Conservation (phyloP, 495 filamentous ascomycete species). For the Acidiella bohemica region DNA sequence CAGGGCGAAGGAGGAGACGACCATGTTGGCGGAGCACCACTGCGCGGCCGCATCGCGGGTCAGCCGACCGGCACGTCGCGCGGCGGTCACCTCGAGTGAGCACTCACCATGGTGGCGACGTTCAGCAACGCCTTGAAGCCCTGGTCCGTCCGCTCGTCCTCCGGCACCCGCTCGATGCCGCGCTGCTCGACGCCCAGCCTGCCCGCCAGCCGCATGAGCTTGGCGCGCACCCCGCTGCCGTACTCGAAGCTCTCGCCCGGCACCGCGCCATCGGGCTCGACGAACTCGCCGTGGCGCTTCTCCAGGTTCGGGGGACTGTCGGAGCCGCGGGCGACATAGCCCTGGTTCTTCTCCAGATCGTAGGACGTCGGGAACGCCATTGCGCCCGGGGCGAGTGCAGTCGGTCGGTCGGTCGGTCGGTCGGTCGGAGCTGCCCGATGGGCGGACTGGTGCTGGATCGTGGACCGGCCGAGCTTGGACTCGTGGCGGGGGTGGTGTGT, state of each 20-base stretch:
- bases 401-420: no score
- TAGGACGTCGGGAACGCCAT: constrained; percentile 15
- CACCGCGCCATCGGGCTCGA: constrained; percentile 40
- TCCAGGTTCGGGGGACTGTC: constrained; percentile 2
- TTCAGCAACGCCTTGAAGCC: constrained; percentile 40
- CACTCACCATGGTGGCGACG: constrained; percentile 59
- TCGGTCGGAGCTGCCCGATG: no score
- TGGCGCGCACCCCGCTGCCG: constrained; percentile 49
- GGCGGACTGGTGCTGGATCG: no score
- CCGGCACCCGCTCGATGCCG: constrained; percentile 70
- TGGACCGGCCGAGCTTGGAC: no score
- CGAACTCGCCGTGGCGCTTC: constrained; percentile 10
- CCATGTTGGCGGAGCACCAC: constrained; percentile 81
- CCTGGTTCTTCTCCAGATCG: constrained; percentile 21
- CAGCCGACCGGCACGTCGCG: constrained; percentile 2
- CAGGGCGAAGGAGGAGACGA: constrained; percentile 69
- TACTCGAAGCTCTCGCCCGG: constrained; percentile 47
- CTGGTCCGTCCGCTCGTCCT: constrained; percentile 55
- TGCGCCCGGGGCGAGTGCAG: no score
- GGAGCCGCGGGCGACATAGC: constrained; percentile 1
- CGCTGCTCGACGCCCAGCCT: constrained; percentile 61
- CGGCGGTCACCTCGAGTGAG: constrained; percentile 1
- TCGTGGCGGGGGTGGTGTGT: no score
- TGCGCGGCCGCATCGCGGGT: constrained; percentile 23
- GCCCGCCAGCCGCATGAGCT: constrained; percentile 54